Evolutionary conservation across 2,329 filamentous ascomycete genomes (phyloP).

Genomic region (Fonsecaea nubica): DNA sequence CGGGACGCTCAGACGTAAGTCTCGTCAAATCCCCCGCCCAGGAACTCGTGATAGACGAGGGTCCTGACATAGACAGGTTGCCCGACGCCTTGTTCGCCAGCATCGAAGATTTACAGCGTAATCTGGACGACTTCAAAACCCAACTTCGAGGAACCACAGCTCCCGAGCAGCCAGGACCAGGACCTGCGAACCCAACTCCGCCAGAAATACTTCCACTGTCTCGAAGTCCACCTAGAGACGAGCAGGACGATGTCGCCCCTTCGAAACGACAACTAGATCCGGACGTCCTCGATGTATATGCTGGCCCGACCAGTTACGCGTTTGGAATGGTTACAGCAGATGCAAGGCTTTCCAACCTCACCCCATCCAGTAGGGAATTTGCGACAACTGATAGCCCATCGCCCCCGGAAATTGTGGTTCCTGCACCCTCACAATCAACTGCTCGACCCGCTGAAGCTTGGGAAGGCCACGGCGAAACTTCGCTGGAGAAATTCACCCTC

Average conservation of each 20-base stretch:
- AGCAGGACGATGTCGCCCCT: background rate
- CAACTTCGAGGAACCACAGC: background rate
- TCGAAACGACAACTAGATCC: background rate
- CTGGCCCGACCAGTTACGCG: slow-evolving; percentile 15
- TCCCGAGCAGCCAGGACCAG: background rate
- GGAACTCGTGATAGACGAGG: background rate
- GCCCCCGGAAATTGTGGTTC: background rate
- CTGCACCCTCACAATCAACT: background rate
- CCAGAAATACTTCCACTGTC: background rate
- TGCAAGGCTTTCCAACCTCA: slow-evolving; percentile 19
- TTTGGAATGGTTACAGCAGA: slow-evolving; percentile 17
- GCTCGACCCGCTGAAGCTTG: background rate
- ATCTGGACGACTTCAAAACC: slow-evolving; percentile 17
- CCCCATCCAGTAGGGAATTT: slow-evolving; percentile 13
- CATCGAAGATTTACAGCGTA: slow-evolving; percentile 19
- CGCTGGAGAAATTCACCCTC: slow-evolving; percentile 15
- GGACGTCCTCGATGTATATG: slow-evolving; percentile 4
- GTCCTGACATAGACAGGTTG: background rate
- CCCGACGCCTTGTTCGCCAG: slow-evolving; percentile 1
- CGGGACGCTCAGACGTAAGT: slow-evolving; percentile 1
- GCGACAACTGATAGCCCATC: background rate
- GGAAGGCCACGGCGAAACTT: background rate
- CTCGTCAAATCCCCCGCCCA: background rate
- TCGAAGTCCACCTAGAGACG: background rate
- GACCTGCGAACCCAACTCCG: background rate